Evolutionary conservation across 371 early-diverging fungal genomes (phyloP), one percentile per base, ranked within the genome.

Genomic region (Blakeslea trispora): DNA sequence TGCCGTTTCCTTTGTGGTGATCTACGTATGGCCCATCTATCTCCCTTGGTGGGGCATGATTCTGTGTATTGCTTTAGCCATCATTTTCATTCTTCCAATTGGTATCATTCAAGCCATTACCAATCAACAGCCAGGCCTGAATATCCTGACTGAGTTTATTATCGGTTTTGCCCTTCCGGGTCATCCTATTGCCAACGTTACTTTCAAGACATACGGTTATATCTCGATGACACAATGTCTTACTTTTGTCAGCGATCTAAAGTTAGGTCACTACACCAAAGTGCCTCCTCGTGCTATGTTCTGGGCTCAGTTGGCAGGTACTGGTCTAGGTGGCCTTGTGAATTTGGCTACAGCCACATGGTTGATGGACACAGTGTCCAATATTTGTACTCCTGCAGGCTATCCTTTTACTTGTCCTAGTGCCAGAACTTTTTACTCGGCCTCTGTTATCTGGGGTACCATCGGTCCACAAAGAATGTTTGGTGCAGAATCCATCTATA

Each of bases 101-200:
- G 93, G 91, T 69, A 88, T 91, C 48, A 80, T 91, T 46, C 77
- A 80, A 35, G 92, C 92, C 22, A 72, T 91, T 18, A 87, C 71
- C 59, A 87, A 85, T 57, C 83, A 85, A 46, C 74, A 81, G 35
- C 88, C 88, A 19, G 88, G 86, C 21, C 72, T 91, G 19, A 90
- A 90, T 51, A 81, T 91, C 49, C 77, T 93, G 31, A 83, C 92
- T 10, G 83, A 87, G 57, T 81, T 86, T 42, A 63, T 87, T 31
- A 84, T 86, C 21, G 87, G 90, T 59, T 75, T 75, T 28, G 78
- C 85, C 17, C 59, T 77, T 6, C 90, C 89, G 11, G 87, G 87
- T 9, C 68, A 82, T 34, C 80, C 83, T 8, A 79, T 88, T 57
- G 82, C 81, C 34, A 82, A 82, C 45, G 87, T 87, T 39, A 75